These are phyloP conservation scores for Deinandra increscens DNA, from an alignment of 129 eudicot species.

Conservation along the genomic window DNA sequence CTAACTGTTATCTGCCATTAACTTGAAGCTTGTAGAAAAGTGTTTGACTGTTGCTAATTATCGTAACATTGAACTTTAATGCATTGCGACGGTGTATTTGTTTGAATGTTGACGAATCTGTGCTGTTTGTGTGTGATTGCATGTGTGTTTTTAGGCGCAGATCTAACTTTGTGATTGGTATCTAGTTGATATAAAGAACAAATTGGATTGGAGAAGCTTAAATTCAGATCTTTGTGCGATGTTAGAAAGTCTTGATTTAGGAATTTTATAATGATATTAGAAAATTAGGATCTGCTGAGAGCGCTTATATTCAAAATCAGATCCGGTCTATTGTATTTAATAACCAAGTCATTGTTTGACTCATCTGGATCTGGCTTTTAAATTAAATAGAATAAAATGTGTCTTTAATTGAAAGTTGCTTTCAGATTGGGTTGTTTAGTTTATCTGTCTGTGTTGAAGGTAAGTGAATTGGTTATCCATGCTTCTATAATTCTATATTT, in stretches of 20 bases:
- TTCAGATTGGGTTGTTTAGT: no score
- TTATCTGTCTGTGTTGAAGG: no score
- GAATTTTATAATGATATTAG: neutral
- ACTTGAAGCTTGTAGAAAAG: neutral
- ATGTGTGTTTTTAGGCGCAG: slow-evolving; percentile 19
- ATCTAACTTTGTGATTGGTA: slow-evolving; percentile 18
- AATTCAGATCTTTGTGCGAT: slow-evolving; percentile 10
- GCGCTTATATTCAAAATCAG: neutral
- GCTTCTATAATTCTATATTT: neutral
- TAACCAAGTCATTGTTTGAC: neutral
- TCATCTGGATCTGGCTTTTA: slow-evolving; percentile 28
- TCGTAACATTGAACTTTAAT: no score
- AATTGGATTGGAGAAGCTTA: neutral
- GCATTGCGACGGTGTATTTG: no score
- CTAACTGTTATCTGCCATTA: slow-evolving; percentile 3
- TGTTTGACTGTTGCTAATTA: neutral
- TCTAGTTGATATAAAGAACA: neutral
- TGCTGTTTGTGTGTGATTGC: no score
- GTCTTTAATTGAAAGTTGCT: neutral
- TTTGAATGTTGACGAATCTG: no score
- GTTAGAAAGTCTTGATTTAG: neutral
- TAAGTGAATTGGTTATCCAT: neutral
- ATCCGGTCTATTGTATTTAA: slow-evolving; percentile 1
- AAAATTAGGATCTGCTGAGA: neutral
- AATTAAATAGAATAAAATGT: neutral